Evolutionary conservation across 805 yeast species (phyloP).

Genomic region (Metschnikowia bowlesiae): DNA sequence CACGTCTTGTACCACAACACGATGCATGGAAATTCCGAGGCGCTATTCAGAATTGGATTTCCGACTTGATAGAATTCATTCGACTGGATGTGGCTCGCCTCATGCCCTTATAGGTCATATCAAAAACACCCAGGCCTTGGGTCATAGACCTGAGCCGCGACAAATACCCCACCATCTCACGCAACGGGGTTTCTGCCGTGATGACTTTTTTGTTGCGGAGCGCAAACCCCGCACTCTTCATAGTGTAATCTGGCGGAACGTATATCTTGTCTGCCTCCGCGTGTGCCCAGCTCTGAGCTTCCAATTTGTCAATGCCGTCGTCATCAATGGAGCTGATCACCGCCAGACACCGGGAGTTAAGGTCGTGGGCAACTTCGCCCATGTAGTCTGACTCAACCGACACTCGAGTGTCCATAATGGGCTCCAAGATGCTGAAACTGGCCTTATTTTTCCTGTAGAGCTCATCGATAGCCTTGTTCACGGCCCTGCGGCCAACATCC

Average conservation of each 20-base stretch:
- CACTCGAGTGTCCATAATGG: conserved; percentile 75
- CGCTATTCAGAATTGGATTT: conserved; percentile 7
- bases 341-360: conserved; percentile 76
- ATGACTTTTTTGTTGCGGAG: conserved; percentile 49
- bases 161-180: conserved; percentile 88
- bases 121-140: conserved; percentile 82
- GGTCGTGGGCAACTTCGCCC: conserved; percentile 81
- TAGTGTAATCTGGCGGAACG: conserved; percentile 73
- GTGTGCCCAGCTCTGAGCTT: conserved; percentile 43
- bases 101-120: conserved; percentile 76
- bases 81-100: conserved; percentile 45
- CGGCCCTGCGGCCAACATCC: conserved; percentile 39
- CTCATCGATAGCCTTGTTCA: conserved; percentile 21
- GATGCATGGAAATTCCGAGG: no score
- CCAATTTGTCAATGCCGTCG: conserved; percentile 37
- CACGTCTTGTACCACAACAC: no score
- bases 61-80: conserved; percentile 11
- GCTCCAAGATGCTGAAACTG: conserved; percentile 67
- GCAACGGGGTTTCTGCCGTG: conserved; percentile 77
- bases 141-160: conserved; percentile 75
- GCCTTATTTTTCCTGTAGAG: conserved; percentile 14
- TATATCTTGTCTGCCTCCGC: conserved; percentile 59
- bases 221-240: conserved; percentile 23
- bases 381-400: conserved; percentile 64
- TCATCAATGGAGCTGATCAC: conserved; percentile 69